Evolutionary conservation across 2,329 filamentous ascomycete species (phyloP).

Genomic region (Penicillium sp.): DNA sequence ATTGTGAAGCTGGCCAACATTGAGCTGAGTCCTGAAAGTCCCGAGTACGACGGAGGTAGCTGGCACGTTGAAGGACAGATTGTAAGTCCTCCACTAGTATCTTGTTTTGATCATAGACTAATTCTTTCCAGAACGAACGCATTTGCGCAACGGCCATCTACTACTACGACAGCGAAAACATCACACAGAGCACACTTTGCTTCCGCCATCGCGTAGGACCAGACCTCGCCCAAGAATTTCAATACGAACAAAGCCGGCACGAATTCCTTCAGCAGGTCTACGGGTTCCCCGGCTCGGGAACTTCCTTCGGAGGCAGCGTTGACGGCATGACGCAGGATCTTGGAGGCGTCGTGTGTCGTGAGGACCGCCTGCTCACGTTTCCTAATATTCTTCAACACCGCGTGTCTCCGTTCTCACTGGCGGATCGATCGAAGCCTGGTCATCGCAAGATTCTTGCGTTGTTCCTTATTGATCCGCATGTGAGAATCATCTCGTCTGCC

Average conservation of each 20-base stretch:
- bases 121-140: conserved; percentile 54
- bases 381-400: conserved; percentile 24
- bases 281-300: conserved; percentile 3
- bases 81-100: conserved; percentile 1
- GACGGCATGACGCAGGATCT: conserved; percentile 12
- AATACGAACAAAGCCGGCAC: conserved; percentile 6
- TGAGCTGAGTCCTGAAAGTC: conserved; percentile 15
- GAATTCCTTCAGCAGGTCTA: conserved; percentile 14
- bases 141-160: conserved; percentile 64
- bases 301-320: conserved; percentile 20
- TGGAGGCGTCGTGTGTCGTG: conserved; percentile 13
- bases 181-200: conserved; percentile 52
- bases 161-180: conserved; percentile 63
- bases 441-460: conserved; percentile 28
- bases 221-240: conserved; percentile 27
- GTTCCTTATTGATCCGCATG: conserved; percentile 27
- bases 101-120: conserved; percentile 46
- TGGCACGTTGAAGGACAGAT: conserved; percentile 23
- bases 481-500: conserved; percentile 25
- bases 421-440: conserved; percentile 20
- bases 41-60: conserved; percentile 13
- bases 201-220: conserved; percentile 47
- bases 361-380: conserved; percentile 23
- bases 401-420: conserved; percentile 21
- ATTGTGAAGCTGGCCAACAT: conserved; percentile 22